A percentile compares a stretch with the other conserved stretches of the same genome.
Evolutionary conservation across 106 monocot genomes (phyloP).

Genomic region (Amphibolis antarctica): DNA sequence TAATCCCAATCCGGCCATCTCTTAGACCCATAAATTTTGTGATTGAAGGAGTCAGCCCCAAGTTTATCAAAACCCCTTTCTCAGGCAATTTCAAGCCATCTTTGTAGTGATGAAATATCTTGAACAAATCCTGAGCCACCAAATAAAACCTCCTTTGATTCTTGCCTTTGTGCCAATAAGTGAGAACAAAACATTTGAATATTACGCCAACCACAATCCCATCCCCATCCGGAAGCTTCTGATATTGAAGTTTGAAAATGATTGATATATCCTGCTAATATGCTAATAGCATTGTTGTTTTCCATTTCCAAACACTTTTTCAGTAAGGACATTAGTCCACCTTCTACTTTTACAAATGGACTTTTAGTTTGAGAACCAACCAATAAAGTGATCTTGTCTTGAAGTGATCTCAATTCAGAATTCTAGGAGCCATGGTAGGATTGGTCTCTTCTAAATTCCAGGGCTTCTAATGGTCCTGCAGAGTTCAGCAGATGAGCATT

Average conservation of each 20-base stretch:
- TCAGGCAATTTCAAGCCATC: constrained; percentile 98
- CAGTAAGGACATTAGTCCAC: constrained; percentile 41
- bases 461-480: constrained; percentile 2
- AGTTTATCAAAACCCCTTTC: constrained; percentile 63
- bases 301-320: too few relatives aligned
- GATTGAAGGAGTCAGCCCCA: too few relatives aligned
- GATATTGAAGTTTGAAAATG: constrained; percentile 23
- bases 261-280: too few relatives aligned
- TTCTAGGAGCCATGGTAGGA: constrained; percentile 4
- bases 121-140: constrained; percentile 91
- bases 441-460: constrained; percentile 20
- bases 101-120: constrained; percentile 77
- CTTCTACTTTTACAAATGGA: constrained; percentile 35
- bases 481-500: constrained; percentile 36
- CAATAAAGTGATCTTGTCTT: constrained; percentile 28
- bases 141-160: constrained; percentile 57
- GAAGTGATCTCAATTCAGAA: constrained; percentile 8
- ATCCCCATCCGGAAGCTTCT: constrained; percentile 85
- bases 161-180: constrained; percentile 53
- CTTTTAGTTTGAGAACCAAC: constrained; percentile 26
- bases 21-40: too few relatives aligned
- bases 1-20: too few relatives aligned
- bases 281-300: too few relatives aligned
- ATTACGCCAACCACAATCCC: constrained; percentile 98
- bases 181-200: constrained; percentile 97